Evolutionary conservation across 73 alveolate species (phyloP).

Genomic region (Symbiodinium pilosum): DNA sequence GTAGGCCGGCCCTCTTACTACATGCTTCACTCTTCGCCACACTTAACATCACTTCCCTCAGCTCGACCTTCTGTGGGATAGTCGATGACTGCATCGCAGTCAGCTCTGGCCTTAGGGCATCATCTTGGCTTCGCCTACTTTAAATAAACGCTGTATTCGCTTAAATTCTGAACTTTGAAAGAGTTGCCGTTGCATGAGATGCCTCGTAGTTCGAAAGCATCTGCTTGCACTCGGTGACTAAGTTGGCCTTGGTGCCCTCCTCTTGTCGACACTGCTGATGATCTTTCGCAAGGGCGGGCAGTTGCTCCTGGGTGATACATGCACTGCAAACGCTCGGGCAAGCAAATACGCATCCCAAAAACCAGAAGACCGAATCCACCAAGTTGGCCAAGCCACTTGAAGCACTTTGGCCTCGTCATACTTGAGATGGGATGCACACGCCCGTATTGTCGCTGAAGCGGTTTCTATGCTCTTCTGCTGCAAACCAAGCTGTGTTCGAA

Average conservation of each 20-base stretch:
- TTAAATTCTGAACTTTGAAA: not conserved
- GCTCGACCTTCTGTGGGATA: not conserved
- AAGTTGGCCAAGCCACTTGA: not conserved
- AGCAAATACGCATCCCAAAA: too few relatives aligned
- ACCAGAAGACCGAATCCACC: too few relatives aligned
- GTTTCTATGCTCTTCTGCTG: constrained; percentile 1
- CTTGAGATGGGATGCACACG: not conserved
- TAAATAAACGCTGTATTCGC: not conserved
- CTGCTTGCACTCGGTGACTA: not conserved
- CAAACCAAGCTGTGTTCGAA: not conserved
- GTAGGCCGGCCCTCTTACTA: too few relatives aligned
- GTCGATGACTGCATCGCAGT: not conserved
- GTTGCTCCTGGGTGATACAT: not conserved
- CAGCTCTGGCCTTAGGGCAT: not conserved
- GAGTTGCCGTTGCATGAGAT: not conserved
- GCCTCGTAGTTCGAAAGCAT: not conserved
- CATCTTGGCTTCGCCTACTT: not conserved
- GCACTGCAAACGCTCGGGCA: too few relatives aligned
- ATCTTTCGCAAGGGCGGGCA: not conserved
- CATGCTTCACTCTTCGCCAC: not conserved
- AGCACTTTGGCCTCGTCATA: constrained; percentile 4
- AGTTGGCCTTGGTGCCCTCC: not conserved
- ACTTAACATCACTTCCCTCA: not conserved
- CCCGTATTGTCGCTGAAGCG: not conserved
- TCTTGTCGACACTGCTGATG: not conserved